phyloP scores from a whole-genome alignment of 192 early-diverging fungal genomes.

The Podila minutissima region DNA sequence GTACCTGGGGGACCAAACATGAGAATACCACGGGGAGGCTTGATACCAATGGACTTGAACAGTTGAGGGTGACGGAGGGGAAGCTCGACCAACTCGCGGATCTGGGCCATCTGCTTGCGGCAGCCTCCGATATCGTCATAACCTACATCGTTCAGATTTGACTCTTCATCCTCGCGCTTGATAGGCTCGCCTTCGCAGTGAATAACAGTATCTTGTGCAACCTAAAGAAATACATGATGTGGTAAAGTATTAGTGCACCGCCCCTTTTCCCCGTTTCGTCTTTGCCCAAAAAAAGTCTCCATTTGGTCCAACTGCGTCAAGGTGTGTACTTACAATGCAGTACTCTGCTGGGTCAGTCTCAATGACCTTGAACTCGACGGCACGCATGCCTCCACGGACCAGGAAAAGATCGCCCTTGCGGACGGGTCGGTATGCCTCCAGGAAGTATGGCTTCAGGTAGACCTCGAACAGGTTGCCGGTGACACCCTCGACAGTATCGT shows the following conservation, averaged over 20 bases:
- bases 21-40: conserved; percentile 97
- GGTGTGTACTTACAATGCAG: conserved; percentile 71
- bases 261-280: not conserved
- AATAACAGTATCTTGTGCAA: conserved; percentile 94
- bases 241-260: too few relatives aligned
- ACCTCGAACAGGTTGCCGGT: conserved; percentile 89
- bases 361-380: conserved; percentile 90
- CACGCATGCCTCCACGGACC: conserved; percentile 82
- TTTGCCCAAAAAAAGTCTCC: not conserved
- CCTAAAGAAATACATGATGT: conserved; percentile 52
- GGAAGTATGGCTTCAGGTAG: conserved; percentile 89
- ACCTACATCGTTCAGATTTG: conserved; percentile 90
- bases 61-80: conserved; percentile 98
- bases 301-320: too few relatives aligned
- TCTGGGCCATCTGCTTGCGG: conserved; percentile 99
- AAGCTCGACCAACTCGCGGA: conserved; percentile 97
- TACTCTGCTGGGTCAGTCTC: conserved; percentile 85
- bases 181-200: conserved; percentile 97
- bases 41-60: conserved; percentile 99
- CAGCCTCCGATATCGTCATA: conserved; percentile 99
- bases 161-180: conserved; percentile 97
- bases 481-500: conserved; percentile 87
- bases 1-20: conserved; percentile 99
- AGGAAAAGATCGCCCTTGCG: conserved; percentile 83
- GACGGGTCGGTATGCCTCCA: conserved; percentile 87